Percentiles rank a stretch among this genome's conserved stretches.
Conservation (phyloP, 2,329 filamentous ascomycete genomes). For the Venturia nashicola region DNA sequence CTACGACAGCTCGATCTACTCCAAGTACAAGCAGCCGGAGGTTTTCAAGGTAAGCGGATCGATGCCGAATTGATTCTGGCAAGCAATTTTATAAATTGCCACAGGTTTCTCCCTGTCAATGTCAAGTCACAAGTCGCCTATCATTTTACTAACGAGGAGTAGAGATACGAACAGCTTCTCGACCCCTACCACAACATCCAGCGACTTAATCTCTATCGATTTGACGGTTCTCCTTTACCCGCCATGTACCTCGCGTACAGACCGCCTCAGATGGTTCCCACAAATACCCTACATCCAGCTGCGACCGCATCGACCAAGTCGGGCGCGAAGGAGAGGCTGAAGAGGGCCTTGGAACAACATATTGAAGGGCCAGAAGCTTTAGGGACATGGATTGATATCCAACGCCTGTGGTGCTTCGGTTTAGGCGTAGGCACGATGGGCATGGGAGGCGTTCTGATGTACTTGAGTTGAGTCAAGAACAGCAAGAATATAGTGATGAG, state of each 20-base stretch:
- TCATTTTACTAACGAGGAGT: conserved; percentile 9
- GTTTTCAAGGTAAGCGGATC: conserved; percentile 39
- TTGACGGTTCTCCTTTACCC: conserved; percentile 52
- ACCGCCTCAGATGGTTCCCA: conserved; percentile 58
- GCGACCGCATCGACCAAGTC: conserved; percentile 25
- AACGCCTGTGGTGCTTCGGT: conserved; percentile 39
- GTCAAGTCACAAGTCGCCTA: neutral
- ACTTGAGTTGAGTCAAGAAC: neutral
- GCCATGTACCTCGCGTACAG: conserved; percentile 54
- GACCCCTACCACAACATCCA: conserved; percentile 51
- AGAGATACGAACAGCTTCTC: conserved; percentile 34
- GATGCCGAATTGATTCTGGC: neutral
- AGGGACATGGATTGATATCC: conserved; percentile 26
- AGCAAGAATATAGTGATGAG: neutral
- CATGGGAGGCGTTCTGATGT: conserved; percentile 29
- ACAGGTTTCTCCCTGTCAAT: neutral
- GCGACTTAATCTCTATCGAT: conserved; percentile 51
- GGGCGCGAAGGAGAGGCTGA: conserved; percentile 17
- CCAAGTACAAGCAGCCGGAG: conserved; percentile 55
- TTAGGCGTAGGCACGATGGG: conserved; percentile 29
- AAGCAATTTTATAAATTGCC: neutral
- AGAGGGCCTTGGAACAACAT: conserved; percentile 16
- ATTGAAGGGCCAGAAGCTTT: conserved; percentile 29
- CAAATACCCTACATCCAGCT: conserved; percentile 49
- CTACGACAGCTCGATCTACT: conserved; percentile 44